phyloP scores from a whole-genome alignment of 805 yeast genomes.

The Starmerella stigmatis region DNA sequence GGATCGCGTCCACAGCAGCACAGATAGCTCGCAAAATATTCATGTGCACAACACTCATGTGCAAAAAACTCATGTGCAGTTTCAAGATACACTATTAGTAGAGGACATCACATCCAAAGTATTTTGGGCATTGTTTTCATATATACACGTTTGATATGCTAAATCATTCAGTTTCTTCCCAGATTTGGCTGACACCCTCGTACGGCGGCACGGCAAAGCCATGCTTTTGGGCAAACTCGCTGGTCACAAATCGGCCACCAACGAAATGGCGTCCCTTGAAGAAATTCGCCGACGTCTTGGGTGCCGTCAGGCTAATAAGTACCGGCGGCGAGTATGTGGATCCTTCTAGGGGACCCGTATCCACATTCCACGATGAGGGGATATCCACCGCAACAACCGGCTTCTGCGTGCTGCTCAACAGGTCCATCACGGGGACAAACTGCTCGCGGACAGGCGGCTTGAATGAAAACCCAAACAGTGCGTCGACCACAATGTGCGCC shows the following conservation, averaged over 20 bases:
- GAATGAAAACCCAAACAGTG: constrained; percentile 89
- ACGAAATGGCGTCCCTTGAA: constrained; percentile 57
- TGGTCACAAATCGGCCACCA: constrained; percentile 80
- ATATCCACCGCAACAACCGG: constrained; percentile 78
- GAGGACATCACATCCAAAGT: too few species aligned
- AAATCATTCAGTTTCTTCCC: constrained; percentile 24
- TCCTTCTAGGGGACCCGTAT: constrained; percentile 54
- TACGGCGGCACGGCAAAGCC: constrained; percentile 57
- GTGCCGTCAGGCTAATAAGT: constrained; percentile 81
- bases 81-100: too few species aligned
- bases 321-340: constrained; percentile 47
- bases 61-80: too few species aligned
- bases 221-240: constrained; percentile 57
- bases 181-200: constrained; percentile 47
- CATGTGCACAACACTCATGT: too few species aligned
- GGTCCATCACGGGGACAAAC: constrained; percentile 42
- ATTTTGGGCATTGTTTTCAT: too few species aligned
- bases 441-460: constrained; percentile 79
- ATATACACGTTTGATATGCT: too few species aligned
- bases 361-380: constrained; percentile 97
- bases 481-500: constrained; percentile 55
- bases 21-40: too few species aligned
- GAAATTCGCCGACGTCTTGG: constrained; percentile 69
- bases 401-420: constrained; percentile 34
- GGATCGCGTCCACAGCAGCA: too few species aligned